Evolutionary conservation across 2,329 filamentous ascomycete genomes (phyloP), one percentile per base, ranked within the genome.

Genomic region (Peltaster fructicola): DNA sequence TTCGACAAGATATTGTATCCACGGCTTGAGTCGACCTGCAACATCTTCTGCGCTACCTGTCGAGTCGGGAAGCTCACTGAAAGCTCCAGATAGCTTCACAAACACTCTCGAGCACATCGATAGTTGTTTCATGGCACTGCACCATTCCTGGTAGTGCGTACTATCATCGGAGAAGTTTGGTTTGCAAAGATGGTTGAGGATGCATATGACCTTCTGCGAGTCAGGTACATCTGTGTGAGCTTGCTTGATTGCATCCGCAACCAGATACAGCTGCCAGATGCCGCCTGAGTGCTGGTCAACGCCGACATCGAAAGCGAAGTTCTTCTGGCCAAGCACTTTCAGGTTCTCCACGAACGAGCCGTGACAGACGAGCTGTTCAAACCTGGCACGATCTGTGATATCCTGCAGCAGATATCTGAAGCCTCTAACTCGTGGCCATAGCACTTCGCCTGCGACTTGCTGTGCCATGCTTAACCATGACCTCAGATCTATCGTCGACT

Each of bases 161-260:
- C 17, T 22, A 41, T 70, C 61, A n/a, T 39, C 24, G 14, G 32
- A 29, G 24, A 39, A 35, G 29, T 85, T 71, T 2, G 82, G 82
- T 53, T 92, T 92, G 63, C 80, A 84, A 38, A 92, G 65, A 52
- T 93, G 82, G 50, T 92, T 80, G 37, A 90, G 53, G 25, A 90
- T 60, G 41, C 84, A 66, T 1, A 58, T 63, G 16, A 74, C 66
- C 40, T 64, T 68, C 16, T 73, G 57, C 5, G 62, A 59, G 26
- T 68, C 65, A 0, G 55, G 52, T 1, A 72, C 66, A 2, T 58
- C 66, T 5, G 69, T 59, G 43, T 78, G 71, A 6, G 77, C 67
- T 19, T 29, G 40, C 22, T 39, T 33, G 20, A 59, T 44, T 29
- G 54, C 47, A 24, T 41, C 40, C 2, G 37, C 42, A 7, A 52